Evolutionary conservation across 306 rosid species (phyloP).

Genomic region (Acacia confusa): DNA sequence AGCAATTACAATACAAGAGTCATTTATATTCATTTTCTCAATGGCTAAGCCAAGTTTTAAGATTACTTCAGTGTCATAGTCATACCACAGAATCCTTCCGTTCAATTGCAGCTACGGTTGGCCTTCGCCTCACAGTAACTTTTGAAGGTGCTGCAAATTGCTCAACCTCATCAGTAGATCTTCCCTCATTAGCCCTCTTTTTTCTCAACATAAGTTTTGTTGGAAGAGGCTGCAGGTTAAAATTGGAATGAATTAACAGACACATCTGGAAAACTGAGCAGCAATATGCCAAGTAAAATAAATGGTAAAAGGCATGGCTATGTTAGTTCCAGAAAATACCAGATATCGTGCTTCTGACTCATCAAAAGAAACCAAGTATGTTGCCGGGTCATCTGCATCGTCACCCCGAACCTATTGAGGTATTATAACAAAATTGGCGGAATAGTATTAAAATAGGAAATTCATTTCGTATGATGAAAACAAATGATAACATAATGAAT

Average conservation of each 20-base stretch:
- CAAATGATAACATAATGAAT: constrained; percentile 2
- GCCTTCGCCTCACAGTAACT: constrained; percentile 77
- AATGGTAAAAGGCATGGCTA: constrained; percentile 5
- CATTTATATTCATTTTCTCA: neutral
- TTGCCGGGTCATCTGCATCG: constrained; percentile 75
- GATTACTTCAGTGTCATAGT: constrained; percentile 39
- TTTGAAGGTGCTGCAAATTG: constrained; percentile 81
- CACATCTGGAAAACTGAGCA: constrained; percentile 3
- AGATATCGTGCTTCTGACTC: constrained; percentile 81
- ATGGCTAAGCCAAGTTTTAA: constrained; percentile 6
- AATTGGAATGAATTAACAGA: constrained; percentile 26
- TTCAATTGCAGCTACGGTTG: constrained; percentile 75
- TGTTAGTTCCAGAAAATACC: constrained; percentile 49
- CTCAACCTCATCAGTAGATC: constrained; percentile 78
- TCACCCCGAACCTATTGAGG: constrained; percentile 79
- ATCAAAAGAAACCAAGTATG: constrained; percentile 82
- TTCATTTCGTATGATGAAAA: neutral
- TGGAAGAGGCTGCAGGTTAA: constrained; percentile 84
- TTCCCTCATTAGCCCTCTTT: constrained; percentile 91
- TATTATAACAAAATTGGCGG: constrained; percentile 10
- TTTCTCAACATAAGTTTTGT: constrained; percentile 84
- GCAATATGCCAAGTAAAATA: neutral
- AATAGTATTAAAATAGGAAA: constrained; percentile 23
- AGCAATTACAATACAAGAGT: constrained; percentile 25
- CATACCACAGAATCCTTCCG: constrained; percentile 78